These are phyloP conservation scores for Aspergillus coremiiformis DNA, from an alignment of 495 filamentous ascomycete species.

Conservation along the genomic window DNA sequence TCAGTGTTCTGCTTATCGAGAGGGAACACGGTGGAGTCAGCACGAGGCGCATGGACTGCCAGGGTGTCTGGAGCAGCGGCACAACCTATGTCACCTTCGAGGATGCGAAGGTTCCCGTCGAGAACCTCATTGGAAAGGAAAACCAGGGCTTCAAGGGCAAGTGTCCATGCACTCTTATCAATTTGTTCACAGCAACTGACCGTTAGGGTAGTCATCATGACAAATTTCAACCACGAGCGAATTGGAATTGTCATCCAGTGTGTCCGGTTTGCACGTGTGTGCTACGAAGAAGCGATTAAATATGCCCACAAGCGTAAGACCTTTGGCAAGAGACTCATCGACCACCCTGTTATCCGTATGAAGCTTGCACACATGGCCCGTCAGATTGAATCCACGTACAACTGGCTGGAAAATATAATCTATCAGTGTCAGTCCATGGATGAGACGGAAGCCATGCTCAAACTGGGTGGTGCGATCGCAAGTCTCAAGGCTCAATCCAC, in stretches of 20 bases:
- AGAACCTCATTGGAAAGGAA: constrained; percentile 95
- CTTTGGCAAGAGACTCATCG: constrained; percentile 91
- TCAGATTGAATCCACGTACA: constrained; percentile 92
- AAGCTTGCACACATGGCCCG: constrained; percentile 97
- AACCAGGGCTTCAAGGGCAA: constrained; percentile 92
- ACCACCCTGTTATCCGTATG: constrained; percentile 94
- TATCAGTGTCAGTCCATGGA: constrained; percentile 90
- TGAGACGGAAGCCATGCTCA: constrained; percentile 91
- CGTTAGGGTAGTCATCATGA: constrained; percentile 67
- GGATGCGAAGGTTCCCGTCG: constrained; percentile 96
- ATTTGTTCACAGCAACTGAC: neutral
- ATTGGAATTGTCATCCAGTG: constrained; percentile 98
- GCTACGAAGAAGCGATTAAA: constrained; percentile 92
- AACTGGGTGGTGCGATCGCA: constrained; percentile 90
- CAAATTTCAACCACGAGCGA: constrained; percentile 99
- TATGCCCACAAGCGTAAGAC: constrained; percentile 95
- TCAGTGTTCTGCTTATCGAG: constrained; percentile 85
- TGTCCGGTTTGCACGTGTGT: constrained; percentile 89
- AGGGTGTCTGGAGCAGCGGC: constrained; percentile 90
- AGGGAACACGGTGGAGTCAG: constrained; percentile 72
- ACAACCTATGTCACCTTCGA: constrained; percentile 98
- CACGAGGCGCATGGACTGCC: constrained; percentile 95
- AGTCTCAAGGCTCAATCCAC: constrained; percentile 90
- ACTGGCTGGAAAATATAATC: constrained; percentile 95
- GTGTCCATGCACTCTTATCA: neutral